phyloP scores from a whole-genome alignment of 257 asterid species.

The Hygrophila difformis region DNA sequence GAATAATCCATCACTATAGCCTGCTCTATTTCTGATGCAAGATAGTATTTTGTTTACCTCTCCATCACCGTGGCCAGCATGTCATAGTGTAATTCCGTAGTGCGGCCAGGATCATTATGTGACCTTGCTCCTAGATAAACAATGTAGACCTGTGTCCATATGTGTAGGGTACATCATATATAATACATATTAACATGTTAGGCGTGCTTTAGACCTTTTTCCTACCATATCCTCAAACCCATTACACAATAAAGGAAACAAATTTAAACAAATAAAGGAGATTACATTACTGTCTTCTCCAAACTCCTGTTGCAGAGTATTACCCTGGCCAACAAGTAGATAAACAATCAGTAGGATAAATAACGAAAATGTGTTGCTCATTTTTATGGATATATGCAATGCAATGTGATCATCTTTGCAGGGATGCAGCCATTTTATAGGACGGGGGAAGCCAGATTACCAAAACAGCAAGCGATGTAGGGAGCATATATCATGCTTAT shows the following conservation, averaged over 20 bases:
- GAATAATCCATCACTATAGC: background rate
- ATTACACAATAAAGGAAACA: background rate
- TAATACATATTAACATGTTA: background rate
- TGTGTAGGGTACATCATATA: no score
- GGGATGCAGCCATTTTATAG: conserved; percentile 7
- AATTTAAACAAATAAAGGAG: no score
- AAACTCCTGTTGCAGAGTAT: conserved; percentile 9
- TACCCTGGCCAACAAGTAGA: conserved; percentile 6
- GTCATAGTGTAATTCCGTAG: conserved; percentile 32
- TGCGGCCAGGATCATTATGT: conserved; percentile 28
- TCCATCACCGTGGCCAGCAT: conserved; percentile 36
- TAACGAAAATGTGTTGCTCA: conserved; percentile 11
- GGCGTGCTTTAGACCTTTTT: background rate
- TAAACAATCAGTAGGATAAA: conserved; percentile 6
- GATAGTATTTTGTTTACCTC: conserved; percentile 19
- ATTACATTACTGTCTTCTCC: conserved; percentile 14
- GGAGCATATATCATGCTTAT: no score
- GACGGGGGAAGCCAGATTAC: background rate
- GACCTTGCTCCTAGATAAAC: conserved; percentile 41
- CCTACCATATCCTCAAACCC: background rate
- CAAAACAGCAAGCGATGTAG: no score
- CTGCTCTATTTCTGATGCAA: background rate
- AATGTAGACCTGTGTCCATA: conserved; percentile 28
- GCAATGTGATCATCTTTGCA: background rate
- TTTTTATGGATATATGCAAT: conserved; percentile 1